Base-by-base conservation (phyloP, 306 rosid genomes). In the Vicia villosa region DNA sequence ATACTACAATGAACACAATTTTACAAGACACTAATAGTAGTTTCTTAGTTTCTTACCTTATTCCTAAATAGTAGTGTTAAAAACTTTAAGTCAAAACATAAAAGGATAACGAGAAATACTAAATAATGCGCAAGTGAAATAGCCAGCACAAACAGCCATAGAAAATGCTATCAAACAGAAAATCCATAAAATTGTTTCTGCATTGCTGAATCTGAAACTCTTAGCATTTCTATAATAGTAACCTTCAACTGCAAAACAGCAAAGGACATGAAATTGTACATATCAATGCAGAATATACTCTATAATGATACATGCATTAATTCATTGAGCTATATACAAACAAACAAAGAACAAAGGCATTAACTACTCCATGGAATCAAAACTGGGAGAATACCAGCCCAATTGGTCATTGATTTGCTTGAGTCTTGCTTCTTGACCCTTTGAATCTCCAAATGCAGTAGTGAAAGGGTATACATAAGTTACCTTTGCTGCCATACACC, bases 381-480 rank as follows among this genome's bases (percentile, higher is more conserved):
- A 94, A 83, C 87, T 86, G 40, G 97, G 99, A 79, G 96, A 91
- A 82, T 78, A 88, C 97, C 97, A 91, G 37, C 96, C 95, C 81
- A 94, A 79, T 36, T 78, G 74, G 59, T 86, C 88, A 26, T 80
- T 77, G 34, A 95, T 91, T 77, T 79, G 90, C 77, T 89, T 87
- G 69, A 94, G 80, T 41, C 88, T 80, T 63, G 78, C 92, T 80
- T 94, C 88, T 75, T 94, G 97, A 64, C 99, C 99, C 74, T 90
- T 84, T 43, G 99, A 94, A 79, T 94, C 91, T 55, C 97, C 97
- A 0, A 94, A 82, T 42, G 97, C 91, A 12, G 97, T 88, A 13
- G 99, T 91, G 85, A 94, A 94, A 24, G 99, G 97, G 72, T 94
- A 94, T 74, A 91, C 66, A 8, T 85, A 94, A 6, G 95, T 85